phyloP scores from a whole-genome alignment of 176 grass and related monocot species.

The Poa pratensis region DNA sequence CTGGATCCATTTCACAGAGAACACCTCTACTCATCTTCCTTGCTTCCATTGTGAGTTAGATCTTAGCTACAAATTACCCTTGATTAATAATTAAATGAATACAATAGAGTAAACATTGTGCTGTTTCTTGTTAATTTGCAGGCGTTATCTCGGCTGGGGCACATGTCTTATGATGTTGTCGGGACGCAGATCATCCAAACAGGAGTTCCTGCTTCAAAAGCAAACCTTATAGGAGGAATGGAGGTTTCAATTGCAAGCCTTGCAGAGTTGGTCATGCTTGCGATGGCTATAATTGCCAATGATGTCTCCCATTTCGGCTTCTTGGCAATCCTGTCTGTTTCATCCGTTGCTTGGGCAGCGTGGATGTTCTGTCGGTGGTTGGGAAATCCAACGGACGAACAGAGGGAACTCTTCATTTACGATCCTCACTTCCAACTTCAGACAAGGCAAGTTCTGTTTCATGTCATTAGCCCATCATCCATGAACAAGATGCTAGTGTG shows the following conservation, averaged over 20 bases:
- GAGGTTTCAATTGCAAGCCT: constrained; percentile 96
- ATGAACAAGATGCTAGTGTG: constrained; percentile 1
- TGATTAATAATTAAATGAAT: constrained; percentile 3
- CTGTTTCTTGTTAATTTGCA: constrained; percentile 48
- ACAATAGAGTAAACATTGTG: constrained; percentile 11
- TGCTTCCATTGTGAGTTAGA: constrained; percentile 72
- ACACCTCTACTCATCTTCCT: constrained; percentile 83
- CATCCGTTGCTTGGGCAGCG: constrained; percentile 71
- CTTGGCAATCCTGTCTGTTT: constrained; percentile 78
- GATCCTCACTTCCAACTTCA: constrained; percentile 64
- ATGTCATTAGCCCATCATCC: background rate
- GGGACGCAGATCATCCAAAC: constrained; percentile 97
- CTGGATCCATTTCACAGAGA: constrained; percentile 67
- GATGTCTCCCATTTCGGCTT: constrained; percentile 96
- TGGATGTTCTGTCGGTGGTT: constrained; percentile 91
- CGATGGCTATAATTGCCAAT: constrained; percentile 86
- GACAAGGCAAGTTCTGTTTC: constrained; percentile 38
- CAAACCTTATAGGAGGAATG: constrained; percentile 91
- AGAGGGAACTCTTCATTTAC: constrained; percentile 78
- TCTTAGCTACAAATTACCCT: constrained; percentile 26
- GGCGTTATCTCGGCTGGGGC: constrained; percentile 84
- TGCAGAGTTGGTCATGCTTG: constrained; percentile 91
- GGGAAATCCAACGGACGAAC: constrained; percentile 85
- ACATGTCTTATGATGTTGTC: constrained; percentile 97
- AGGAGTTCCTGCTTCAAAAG: constrained; percentile 84